Evolutionary conservation across 2,329 filamentous ascomycete species (phyloP), one percentile per base, ranked within the genome.

Genomic region (Akanthomyces muscarius): DNA sequence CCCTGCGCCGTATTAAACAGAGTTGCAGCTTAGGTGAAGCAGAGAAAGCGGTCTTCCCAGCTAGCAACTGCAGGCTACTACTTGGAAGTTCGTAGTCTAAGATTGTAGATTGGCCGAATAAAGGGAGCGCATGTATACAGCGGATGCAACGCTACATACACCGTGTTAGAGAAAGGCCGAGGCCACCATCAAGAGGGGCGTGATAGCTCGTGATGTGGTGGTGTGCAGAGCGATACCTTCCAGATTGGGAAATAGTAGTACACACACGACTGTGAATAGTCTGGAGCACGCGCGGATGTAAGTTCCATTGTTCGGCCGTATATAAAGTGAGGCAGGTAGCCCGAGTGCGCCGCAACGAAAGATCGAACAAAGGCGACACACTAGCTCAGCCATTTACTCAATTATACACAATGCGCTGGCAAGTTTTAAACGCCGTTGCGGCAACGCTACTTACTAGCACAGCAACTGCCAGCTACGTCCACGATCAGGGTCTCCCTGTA

Each of bases 401-500:
- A 21, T 6, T 38, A 1, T 21, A 21, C 25, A 36, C 25, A 16
- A 63, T 58, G 61, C 53, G 47, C n/a, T 63, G 61, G 54, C 41
- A 45, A 21, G 13, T 53, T 11, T 38, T 63, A 8, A 52, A 57
- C 8, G 38, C 53, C 10, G 33, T 63, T 36, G 28, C 61, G 25
- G 47, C 61, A 28, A 45, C 47, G 13, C 53, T 63, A 25, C 61
- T 63, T 21, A 33, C 44, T 16, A 42, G 33, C 23, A 56, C 52
- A 2, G 60, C 44, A 41, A 50, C 52, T 28, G 62, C 55, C 25
- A 60, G 48, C 30, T 55, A 55, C 45, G 41, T 61, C 51, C 52
- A 61, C n/a, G 33, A 48, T 11, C 52, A 48, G 7, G 58, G 58
- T n/a, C 53, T 64, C 14, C 33, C 48, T n/a, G 54, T 66, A 4